A percentile compares a stretch with the other conserved stretches of the same genome.
These are phyloP conservation scores for Helianthus tuberosus DNA, from an alignment of 129 eudicot genomes.

Conservation along the genomic window DNA sequence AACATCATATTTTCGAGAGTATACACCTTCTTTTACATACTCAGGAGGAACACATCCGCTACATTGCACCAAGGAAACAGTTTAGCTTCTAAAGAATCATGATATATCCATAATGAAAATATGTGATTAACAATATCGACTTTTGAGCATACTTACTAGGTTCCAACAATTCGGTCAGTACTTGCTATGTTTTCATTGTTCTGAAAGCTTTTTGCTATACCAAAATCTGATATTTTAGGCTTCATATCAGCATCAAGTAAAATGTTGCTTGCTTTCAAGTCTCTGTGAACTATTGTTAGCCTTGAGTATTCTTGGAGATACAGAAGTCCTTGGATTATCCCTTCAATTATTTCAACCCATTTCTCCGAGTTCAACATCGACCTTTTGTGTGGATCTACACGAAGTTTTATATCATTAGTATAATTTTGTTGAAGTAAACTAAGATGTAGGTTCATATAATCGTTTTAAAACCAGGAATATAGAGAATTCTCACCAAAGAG, in stretches of 20 bases:
- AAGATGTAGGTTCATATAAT: conserved; percentile 5
- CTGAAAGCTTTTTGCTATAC: conserved; percentile 57
- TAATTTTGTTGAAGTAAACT: neutral
- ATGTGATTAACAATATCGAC: neutral
- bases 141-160: conserved; percentile 46
- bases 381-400: conserved; percentile 46
- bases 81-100: neutral
- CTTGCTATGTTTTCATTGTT: conserved; percentile 48
- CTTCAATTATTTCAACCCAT: conserved; percentile 52
- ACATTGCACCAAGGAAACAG: neutral
- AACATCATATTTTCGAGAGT: conserved; percentile 55
- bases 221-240: conserved; percentile 64
- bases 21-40: conserved; percentile 40
- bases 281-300: conserved; percentile 56
- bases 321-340: conserved; percentile 57
- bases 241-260: conserved; percentile 48
- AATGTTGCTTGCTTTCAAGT: conserved; percentile 57
- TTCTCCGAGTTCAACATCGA: conserved; percentile 42
- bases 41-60: conserved; percentile 63
- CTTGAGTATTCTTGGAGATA: conserved; percentile 63
- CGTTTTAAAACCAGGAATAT: neutral
- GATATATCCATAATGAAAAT: neutral
- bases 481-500: conserved; percentile 36
- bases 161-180: conserved; percentile 52
- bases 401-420: neutral